A percentile compares a stretch with the other conserved stretches of the same genome.
Conservation (phyloP, 768 basidiomycete species). For the Calvatia gigantea region DNA sequence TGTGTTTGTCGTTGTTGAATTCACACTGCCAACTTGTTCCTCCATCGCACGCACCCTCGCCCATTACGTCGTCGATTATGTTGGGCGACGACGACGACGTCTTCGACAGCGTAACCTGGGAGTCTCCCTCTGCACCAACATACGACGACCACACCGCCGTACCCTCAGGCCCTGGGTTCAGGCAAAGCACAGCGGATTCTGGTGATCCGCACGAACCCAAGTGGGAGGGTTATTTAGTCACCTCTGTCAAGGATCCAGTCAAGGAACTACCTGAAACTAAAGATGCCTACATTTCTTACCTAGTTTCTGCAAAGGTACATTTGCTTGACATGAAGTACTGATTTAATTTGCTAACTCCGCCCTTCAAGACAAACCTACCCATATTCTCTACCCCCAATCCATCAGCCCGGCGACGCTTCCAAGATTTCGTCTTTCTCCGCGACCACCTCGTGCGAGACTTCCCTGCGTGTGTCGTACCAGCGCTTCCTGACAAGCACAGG, state of each 20-base stretch:
- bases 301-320: slow-evolving; percentile 80
- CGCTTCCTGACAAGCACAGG: slow-evolving; percentile 94
- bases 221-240: slow-evolving; percentile 86
- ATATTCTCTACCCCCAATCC: slow-evolving; percentile 78
- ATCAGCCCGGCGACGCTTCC: slow-evolving; percentile 83
- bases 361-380: slow-evolving; percentile 77
- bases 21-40: slow-evolving; percentile 12
- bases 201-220: slow-evolving; percentile 82
- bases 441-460: slow-evolving; percentile 89
- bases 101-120: slow-evolving; percentile 91
- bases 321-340: neutral
- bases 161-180: slow-evolving; percentile 70
- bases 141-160: slow-evolving; percentile 43
- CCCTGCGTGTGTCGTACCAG: slow-evolving; percentile 96
- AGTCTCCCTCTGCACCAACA: slow-evolving; percentile 58
- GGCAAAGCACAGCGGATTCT: slow-evolving; percentile 73
- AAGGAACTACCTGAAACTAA: slow-evolving; percentile 97
- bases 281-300: slow-evolving; percentile 94
- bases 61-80: slow-evolving; percentile 40
- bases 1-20: slow-evolving; percentile 35
- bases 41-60: slow-evolving; percentile 1
- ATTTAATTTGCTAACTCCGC: slow-evolving; percentile 10
- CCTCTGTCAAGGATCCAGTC: slow-evolving; percentile 85
- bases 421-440: slow-evolving; percentile 93
- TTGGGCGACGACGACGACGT: slow-evolving; percentile 86